These are phyloP conservation scores for Klebsormidium nitens DNA, from an alignment of 139 green algal species.

Conservation along the genomic window DNA sequence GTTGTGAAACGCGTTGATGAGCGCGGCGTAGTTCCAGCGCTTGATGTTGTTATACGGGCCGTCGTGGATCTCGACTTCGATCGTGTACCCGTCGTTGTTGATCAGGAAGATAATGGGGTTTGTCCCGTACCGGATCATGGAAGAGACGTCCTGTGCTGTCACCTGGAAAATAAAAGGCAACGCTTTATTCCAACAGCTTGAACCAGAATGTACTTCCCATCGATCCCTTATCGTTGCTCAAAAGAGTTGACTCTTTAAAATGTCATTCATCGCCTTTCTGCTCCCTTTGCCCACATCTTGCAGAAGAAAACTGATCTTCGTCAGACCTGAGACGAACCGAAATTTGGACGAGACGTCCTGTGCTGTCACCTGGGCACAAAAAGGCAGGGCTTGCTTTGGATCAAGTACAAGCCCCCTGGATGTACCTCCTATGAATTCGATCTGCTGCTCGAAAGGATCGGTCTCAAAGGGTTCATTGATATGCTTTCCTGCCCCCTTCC, in stretches of 20 bases:
- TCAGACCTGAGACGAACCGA: too few relatives aligned
- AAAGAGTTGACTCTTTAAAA: slow-evolving; percentile 4
- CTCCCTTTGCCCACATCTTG: too few relatives aligned
- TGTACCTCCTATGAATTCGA: too few relatives aligned
- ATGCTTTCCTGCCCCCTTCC: too few relatives aligned
- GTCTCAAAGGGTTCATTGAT: neutral
- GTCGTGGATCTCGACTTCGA: slow-evolving; percentile 66
- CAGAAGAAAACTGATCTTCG: too few relatives aligned
- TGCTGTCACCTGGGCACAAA: slow-evolving; percentile 45
- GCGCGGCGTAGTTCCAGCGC: slow-evolving; percentile 61
- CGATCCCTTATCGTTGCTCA: too few relatives aligned
- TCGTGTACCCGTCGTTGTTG: slow-evolving; percentile 63
- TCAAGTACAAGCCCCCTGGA: too few relatives aligned
- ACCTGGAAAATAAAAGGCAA: slow-evolving; percentile 38
- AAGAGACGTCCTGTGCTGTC: slow-evolving; percentile 59
- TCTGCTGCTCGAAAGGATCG: too few relatives aligned
- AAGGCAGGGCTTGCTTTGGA: too few relatives aligned
- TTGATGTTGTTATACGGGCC: slow-evolving; percentile 50
- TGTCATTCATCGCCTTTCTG: neutral
- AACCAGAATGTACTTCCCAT: too few relatives aligned
- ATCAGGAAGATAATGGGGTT: slow-evolving; percentile 78
- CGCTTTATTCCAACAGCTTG: too few relatives aligned
- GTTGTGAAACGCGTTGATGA: slow-evolving; percentile 55
- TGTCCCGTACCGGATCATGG: slow-evolving; percentile 61
- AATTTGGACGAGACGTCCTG: slow-evolving; percentile 72